A percentile compares a stretch with the other conserved stretches of the same genome.
Evolutionary conservation across 345 rosid genomes (phyloP).

Genomic region (Carallia pectinifolia): DNA sequence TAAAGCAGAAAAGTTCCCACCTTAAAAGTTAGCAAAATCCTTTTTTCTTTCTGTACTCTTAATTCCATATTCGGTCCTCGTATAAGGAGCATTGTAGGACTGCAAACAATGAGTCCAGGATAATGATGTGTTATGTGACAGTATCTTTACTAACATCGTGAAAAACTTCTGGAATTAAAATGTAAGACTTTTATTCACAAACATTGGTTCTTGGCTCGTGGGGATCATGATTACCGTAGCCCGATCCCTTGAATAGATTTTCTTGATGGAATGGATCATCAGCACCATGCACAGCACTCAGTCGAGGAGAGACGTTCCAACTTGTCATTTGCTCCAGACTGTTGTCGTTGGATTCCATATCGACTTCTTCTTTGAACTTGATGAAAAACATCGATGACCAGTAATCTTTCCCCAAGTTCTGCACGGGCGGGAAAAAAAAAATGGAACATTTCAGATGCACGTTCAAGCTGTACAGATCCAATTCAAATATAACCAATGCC

Average conservation of each 20-base stretch:
- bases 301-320: conserved; percentile 73
- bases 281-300: conserved; percentile 65
- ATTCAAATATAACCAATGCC: background rate
- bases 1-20: too few species aligned
- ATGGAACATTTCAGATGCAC: background rate
- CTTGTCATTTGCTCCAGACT: conserved; percentile 48
- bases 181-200: background rate
- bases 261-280: conserved; percentile 88
- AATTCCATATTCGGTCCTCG: background rate
- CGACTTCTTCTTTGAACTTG: conserved; percentile 72
- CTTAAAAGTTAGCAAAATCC: too few species aligned
- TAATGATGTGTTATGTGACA: background rate
- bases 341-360: conserved; percentile 33
- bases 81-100: background rate
- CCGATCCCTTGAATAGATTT: conserved; percentile 45
- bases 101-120: background rate
- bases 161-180: background rate
- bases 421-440: conserved; percentile 11
- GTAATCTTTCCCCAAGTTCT: conserved; percentile 82
- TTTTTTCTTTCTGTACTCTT: too few species aligned
- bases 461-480: too few species aligned
- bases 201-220: conserved; percentile 1
- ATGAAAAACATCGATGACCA: conserved; percentile 75
- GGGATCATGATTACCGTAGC: conserved; percentile 10
- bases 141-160: background rate